Base-by-base conservation (phyloP, 768 basidiomycete species). In the Boletus reticulatus region DNA sequence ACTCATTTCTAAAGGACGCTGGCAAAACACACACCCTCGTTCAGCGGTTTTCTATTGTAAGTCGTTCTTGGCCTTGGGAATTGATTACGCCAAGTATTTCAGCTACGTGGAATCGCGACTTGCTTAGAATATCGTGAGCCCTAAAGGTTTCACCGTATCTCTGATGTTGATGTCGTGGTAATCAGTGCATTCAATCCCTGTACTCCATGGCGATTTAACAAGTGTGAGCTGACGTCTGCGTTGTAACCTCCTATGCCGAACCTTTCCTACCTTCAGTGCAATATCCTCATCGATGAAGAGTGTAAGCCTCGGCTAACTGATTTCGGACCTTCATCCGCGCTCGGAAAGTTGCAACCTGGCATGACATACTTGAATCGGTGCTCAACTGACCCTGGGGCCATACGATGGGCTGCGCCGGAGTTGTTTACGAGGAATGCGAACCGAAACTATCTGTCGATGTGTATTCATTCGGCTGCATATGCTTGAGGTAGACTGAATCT, bases 401-500 rank as follows among this genome's bases (percentile, higher is more conserved):
- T 78, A 19, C 72, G 78, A 7, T 79, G 78, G 77, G 74, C 76
- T n/a, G 79, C 78, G 45, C 64, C 76, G 1, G 60, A 72, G 22
- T 58, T 79, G 1, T 39, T 48, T 7, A 57, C 51, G 52, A 56
- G 27, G 36, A 29, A 38, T 45, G 44, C 29, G 34, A 60, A 57
- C 39, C 50, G 48, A 39, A 55, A 24, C 47, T 55, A 56, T 59
- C 61, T 43, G 44, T 55, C 29, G 39, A 62, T 34, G 48, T 67
- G 45, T 50, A 60, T 53, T 54, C 50, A 19, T 47, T 59, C 14
- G 45, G 66, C 20, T 70, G 68, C 50, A 60, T 73, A 68, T 68
- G 56, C 58, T 54, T 27, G 52, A 57, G 67, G 38, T 57, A 20
- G 56, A 16, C 8, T 1, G 29, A 2, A 9, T 2, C 22, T 46